Percentiles rank a stretch among this genome's conserved stretches.
These are phyloP conservation scores for Salix exigua DNA, from an alignment of 345 rosid genomes.

Conservation along the genomic window DNA sequence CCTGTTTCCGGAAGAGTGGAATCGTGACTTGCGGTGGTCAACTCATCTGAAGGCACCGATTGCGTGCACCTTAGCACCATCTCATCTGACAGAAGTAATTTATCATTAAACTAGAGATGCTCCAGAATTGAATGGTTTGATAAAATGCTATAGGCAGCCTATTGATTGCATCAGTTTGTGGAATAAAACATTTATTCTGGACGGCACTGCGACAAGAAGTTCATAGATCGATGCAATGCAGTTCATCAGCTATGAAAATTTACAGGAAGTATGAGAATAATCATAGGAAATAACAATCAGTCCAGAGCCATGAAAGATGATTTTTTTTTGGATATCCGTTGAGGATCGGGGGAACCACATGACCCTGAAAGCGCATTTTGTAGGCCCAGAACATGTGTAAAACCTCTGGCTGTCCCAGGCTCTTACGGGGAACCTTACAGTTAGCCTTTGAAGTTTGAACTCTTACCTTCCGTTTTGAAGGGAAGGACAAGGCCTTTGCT, in stretches of 20 bases:
- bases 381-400: too few relatives aligned
- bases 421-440: too few relatives aligned
- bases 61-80: not conserved
- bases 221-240: not conserved
- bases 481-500: too few relatives aligned
- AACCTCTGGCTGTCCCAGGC: too few relatives aligned
- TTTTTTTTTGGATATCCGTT: too few relatives aligned
- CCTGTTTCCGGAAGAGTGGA: not conserved
- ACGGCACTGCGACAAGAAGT: slow-evolving; percentile 1
- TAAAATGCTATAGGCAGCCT: not conserved
- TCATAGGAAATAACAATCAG: not conserved
- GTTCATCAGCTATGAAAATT: not conserved
- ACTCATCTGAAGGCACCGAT: not conserved
- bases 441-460: too few relatives aligned
- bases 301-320: not conserved
- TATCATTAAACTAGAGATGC: not conserved
- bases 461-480: too few relatives aligned
- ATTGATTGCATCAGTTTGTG: not conserved
- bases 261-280: slow-evolving; percentile 6
- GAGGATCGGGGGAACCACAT: too few relatives aligned
- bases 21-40: not conserved
- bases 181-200: not conserved
- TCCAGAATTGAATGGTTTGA: not conserved
- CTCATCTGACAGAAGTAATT: not conserved
- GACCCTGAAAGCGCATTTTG: too few relatives aligned